Base-by-base conservation (phyloP, 192 early-diverging fungal species). In the Fimicolochytrium jonesii region DNA sequence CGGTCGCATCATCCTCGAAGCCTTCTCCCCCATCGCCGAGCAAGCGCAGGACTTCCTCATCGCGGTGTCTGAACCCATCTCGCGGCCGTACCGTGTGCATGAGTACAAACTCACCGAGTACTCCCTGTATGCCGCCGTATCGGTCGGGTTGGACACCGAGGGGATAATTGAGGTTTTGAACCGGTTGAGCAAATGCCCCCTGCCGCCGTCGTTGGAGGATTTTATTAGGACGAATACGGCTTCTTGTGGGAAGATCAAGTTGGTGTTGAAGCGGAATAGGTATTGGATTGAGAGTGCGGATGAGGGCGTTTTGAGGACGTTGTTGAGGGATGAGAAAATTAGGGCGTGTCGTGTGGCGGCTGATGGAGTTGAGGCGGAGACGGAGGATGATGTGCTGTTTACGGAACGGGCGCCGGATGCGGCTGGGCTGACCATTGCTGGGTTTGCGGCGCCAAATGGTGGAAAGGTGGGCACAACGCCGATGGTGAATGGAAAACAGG, bases 21-120 rank as follows among this genome's bases (percentile, higher is more conserved):
- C 91, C 13, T 99, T 99, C 51, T 97, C 94, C 6, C 92, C 94
- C 4, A 93, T 98, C 64, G 87, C 93, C 7, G 91, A 94, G 57
- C 89, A 94, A 62, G 95, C 95, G 0, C 89, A 92, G 45, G 97
- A 99, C 78, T 94, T 97, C 67, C 69, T 98, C 15, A 39, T 63
- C 32, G 87, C 95, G 17, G 92, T 99, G 54, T 90, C 92, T 48
- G 97, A 99, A 66, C 97, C 97, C 43, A 81, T 98, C 4, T 72
- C 77, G 3, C 73, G 76, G 29, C 76, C 76, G 11, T 17, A 29
- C 10, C 68, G 59, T n/a, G 64, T 78, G 5, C 92, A 94, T 52
- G 97, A 99, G 74, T 99, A 98, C 77, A 86, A 88, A 64, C 69
- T 99, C 41, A 97, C 97, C 0, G 84, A 91, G 20, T 96, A 94